Percentiles rank a stretch among this genome's conserved stretches.
Conservation (phyloP, 2,329 filamentous ascomycete genomes). For the Verticillium isaacii region DNA sequence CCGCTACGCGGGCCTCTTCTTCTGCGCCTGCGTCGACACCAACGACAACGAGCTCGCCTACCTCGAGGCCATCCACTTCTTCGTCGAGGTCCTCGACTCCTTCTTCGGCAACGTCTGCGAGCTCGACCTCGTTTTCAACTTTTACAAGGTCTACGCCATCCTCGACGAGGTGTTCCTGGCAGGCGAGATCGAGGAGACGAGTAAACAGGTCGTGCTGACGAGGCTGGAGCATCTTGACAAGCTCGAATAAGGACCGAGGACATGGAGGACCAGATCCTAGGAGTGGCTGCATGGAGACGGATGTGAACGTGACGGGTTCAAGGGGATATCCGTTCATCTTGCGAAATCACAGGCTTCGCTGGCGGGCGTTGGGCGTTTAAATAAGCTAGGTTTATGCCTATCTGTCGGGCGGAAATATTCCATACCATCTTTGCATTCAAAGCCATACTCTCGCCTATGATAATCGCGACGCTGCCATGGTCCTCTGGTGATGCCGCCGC, state of each 20-base stretch:
- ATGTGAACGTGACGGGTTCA: not conserved
- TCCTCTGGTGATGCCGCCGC: not conserved
- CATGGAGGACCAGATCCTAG: not conserved
- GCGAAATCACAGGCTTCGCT: too few relatives aligned
- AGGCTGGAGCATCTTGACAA: slow-evolving; percentile 94
- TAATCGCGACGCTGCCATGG: too few relatives aligned
- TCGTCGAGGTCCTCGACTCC: slow-evolving; percentile 95
- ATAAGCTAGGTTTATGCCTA: not conserved
- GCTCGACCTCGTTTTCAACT: slow-evolving; percentile 82
- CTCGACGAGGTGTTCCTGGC: slow-evolving; percentile 97
- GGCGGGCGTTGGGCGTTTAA: not conserved
- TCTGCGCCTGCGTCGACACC: slow-evolving; percentile 97
- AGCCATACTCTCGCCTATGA: not conserved
- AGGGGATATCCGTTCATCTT: too few relatives aligned
- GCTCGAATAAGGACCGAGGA: slow-evolving; percentile 58
- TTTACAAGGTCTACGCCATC: slow-evolving; percentile 92
- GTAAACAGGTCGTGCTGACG: slow-evolving; percentile 95
- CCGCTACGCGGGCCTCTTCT: slow-evolving; percentile 95
- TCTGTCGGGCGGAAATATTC: not conserved
- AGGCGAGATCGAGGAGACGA: slow-evolving; percentile 97
- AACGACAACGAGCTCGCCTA: slow-evolving; percentile 98
- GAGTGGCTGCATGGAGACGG: not conserved
- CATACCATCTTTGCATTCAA: not conserved
- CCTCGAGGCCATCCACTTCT: slow-evolving; percentile 97
- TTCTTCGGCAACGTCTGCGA: slow-evolving; percentile 99